A percentile compares a stretch with the other conserved stretches of the same genome.
Conservation (phyloP, 805 yeast species). For the Candida xyloterini region DNA sequence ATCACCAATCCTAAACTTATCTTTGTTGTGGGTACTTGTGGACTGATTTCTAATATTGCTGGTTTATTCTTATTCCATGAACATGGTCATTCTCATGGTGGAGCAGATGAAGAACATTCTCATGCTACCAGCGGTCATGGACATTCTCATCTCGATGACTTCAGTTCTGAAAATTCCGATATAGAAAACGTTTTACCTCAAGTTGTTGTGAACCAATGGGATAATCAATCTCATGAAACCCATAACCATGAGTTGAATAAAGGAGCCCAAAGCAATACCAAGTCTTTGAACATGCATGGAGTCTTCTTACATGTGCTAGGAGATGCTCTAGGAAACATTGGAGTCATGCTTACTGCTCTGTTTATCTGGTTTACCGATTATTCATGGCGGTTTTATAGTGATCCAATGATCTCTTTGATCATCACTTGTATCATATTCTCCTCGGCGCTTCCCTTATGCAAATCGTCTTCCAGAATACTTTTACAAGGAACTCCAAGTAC, state of each 20-base stretch:
- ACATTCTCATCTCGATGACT: slow-evolving; percentile 9
- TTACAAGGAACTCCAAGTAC: slow-evolving; percentile 92
- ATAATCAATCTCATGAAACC: slow-evolving; percentile 17
- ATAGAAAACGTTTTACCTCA: slow-evolving; percentile 29
- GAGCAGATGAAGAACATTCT: slow-evolving; percentile 16
- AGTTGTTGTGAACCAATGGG: slow-evolving; percentile 19
- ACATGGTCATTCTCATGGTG: slow-evolving; percentile 49
- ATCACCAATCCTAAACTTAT: slow-evolving; percentile 82
- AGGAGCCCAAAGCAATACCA: slow-evolving; percentile 29
- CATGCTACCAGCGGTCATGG: slow-evolving; percentile 36
- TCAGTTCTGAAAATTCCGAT: slow-evolving; percentile 20
- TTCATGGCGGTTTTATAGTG: slow-evolving; percentile 82
- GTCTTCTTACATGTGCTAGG: slow-evolving; percentile 94
- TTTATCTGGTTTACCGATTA: slow-evolving; percentile 93
- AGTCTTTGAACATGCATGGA: slow-evolving; percentile 95
- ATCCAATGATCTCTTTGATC: slow-evolving; percentile 80
- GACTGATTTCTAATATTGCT: slow-evolving; percentile 74
- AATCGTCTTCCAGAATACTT: slow-evolving; percentile 79
- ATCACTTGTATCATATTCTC: slow-evolving; percentile 88
- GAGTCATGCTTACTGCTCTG: slow-evolving; percentile 85
- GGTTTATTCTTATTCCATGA: slow-evolving; percentile 91
- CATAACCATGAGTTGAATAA: slow-evolving; percentile 26
- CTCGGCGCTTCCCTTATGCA: slow-evolving; percentile 86
- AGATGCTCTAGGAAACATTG: slow-evolving; percentile 93
- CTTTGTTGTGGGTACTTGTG: slow-evolving; percentile 77